Percentiles rank a stretch among this genome's conserved stretches.
Conservation (phyloP, 257 asterid species). For the Plantago major region DNA sequence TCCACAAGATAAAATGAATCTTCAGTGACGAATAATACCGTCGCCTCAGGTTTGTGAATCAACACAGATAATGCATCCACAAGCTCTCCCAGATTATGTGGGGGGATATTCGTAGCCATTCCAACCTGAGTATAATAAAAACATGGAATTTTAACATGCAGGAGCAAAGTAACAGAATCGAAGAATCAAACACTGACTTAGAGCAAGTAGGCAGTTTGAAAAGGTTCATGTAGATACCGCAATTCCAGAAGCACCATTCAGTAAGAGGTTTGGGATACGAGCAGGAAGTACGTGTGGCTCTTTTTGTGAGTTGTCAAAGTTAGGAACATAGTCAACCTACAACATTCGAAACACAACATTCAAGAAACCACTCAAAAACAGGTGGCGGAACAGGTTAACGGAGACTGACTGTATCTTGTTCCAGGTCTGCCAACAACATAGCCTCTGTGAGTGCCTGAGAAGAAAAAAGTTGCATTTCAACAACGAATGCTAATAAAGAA, state of each 20-base stretch:
- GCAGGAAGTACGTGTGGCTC: slow-evolving; percentile 99
- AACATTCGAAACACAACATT: slow-evolving; percentile 19
- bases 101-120: slow-evolving; percentile 99
- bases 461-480: slow-evolving; percentile 14
- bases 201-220: slow-evolving; percentile 6
- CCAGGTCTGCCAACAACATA: slow-evolving; percentile 87
- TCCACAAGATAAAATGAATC: slow-evolving; percentile 11
- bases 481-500: slow-evolving; percentile 14
- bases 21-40: slow-evolving; percentile 50
- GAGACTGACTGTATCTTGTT: slow-evolving; percentile 74
- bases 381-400: slow-evolving; percentile 10
- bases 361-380: slow-evolving; percentile 19
- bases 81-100: slow-evolving; percentile 97
- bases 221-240: slow-evolving; percentile 54
- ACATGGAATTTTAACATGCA: slow-evolving; percentile 5
- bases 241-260: slow-evolving; percentile 97
- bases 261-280: slow-evolving; percentile 74
- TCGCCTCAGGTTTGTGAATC: slow-evolving; percentile 95
- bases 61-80: slow-evolving; percentile 84
- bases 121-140: slow-evolving; percentile 64
- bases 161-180: slow-evolving; percentile 5
- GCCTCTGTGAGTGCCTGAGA: slow-evolving; percentile 92
- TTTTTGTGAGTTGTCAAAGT: slow-evolving; percentile 91
- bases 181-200: not conserved
- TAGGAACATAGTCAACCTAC: slow-evolving; percentile 96